phyloP scores from a whole-genome alignment of 108 stramenopile species.

The Chaetoceros muelleri region DNA sequence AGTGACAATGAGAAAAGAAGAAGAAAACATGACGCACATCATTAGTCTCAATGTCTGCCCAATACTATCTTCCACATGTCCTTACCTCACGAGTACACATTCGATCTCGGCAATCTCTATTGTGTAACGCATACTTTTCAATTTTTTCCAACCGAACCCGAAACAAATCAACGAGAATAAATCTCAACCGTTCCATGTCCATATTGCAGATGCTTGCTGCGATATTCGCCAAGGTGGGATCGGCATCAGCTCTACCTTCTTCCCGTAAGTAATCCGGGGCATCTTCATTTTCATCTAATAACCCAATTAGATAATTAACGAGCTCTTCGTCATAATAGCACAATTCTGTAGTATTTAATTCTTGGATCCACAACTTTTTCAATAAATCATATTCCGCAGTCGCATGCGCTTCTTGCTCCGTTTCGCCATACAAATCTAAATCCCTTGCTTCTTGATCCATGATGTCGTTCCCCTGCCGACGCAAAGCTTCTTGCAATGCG shows the following conservation, averaged over 20 bases:
- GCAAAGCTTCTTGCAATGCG: conserved; percentile 11
- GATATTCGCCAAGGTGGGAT: conserved; percentile 19
- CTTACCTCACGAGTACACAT: conserved; percentile 44
- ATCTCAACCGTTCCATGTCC: conserved; percentile 37
- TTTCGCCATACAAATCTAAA: conserved; percentile 5
- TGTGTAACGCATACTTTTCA: conserved; percentile 37
- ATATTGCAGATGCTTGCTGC: conserved; percentile 37
- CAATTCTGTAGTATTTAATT: conserved; percentile 31
- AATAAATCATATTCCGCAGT: conserved; percentile 29
- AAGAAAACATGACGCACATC: too few relatives aligned
- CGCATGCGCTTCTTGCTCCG: conserved; percentile 6
- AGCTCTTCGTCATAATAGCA: conserved; percentile 27
- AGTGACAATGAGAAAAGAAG: too few relatives aligned
- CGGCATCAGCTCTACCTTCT: conserved; percentile 15
- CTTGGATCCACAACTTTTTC: conserved; percentile 32
- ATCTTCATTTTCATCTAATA: conserved; percentile 32
- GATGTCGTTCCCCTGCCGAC: conserved; percentile 3
- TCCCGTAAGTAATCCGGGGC: conserved; percentile 20
- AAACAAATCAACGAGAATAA: conserved; percentile 34
- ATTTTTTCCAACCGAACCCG: conserved; percentile 37
- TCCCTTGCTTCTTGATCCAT: not conserved
- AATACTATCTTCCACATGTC: too few relatives aligned
- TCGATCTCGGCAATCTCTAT: conserved; percentile 29
- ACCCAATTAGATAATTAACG: conserved; percentile 17
- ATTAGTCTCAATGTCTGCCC: too few relatives aligned